Conservation (phyloP, 2,329 filamentous ascomycete genomes). For the Neonectria ditissima region DNA sequence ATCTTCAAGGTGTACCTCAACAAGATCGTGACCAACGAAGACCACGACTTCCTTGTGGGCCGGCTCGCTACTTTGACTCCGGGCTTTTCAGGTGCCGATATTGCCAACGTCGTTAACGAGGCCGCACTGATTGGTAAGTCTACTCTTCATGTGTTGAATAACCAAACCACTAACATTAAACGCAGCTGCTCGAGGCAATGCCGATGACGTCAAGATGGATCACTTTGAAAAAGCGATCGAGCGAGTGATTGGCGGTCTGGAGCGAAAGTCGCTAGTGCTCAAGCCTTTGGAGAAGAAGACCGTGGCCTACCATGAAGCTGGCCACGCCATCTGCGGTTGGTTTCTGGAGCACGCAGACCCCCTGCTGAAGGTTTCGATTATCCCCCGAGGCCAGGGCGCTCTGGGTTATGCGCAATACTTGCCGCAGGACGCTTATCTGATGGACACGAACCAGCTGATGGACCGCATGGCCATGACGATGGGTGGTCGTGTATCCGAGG, state of each 20-base stretch:
- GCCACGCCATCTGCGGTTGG: slow-evolving; percentile 98
- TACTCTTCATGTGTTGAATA: neutral
- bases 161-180: slow-evolving; percentile 31
- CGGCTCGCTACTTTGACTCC: slow-evolving; percentile 92
- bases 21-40: slow-evolving; percentile 94
- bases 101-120: slow-evolving; percentile 98
- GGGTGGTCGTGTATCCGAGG: slow-evolving; percentile 93
- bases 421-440: slow-evolving; percentile 93
- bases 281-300: slow-evolving; percentile 94
- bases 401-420: slow-evolving; percentile 97
- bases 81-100: slow-evolving; percentile 97
- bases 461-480: slow-evolving; percentile 99
- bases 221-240: slow-evolving; percentile 99
- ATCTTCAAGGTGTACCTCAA: slow-evolving; percentile 95
- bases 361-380: slow-evolving; percentile 97
- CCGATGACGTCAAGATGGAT: slow-evolving; percentile 82
- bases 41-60: slow-evolving; percentile 87
- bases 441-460: slow-evolving; percentile 96
- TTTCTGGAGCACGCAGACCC: slow-evolving; percentile 97
- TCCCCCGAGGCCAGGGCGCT: slow-evolving; percentile 92
- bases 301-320: slow-evolving; percentile 97
- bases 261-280: slow-evolving; percentile 96
- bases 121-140: slow-evolving; percentile 91
- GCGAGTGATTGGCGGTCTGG: slow-evolving; percentile 93
- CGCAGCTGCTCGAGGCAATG: slow-evolving; percentile 83